Evolutionary conservation across 495 filamentous ascomycete genomes (phyloP).

Genomic region (Tuber aestivum): DNA sequence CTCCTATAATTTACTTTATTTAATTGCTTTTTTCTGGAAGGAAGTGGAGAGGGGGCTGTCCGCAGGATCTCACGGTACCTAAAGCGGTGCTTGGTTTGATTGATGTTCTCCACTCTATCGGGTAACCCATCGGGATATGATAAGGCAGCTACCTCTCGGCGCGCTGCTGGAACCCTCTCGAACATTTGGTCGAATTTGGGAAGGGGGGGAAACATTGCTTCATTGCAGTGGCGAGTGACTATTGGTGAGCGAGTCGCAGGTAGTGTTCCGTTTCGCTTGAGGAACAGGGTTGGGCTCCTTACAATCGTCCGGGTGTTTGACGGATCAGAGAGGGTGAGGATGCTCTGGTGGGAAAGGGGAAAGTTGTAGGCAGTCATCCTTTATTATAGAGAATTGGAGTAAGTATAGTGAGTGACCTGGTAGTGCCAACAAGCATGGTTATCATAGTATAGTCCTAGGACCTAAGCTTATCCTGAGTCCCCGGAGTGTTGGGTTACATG

Average conservation of each 20-base stretch:
- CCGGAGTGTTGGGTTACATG: not conserved
- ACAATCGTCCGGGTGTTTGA: not conserved
- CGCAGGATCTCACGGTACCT: not conserved
- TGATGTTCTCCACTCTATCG: not conserved
- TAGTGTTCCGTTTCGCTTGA: too few species aligned
- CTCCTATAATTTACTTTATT: not conserved
- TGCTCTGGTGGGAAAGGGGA: not conserved
- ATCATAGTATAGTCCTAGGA: too few species aligned
- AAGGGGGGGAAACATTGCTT: not conserved
- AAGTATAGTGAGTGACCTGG: too few species aligned
- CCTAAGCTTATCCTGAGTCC: too few species aligned
- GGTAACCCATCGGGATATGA: not conserved
- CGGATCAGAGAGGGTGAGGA: not conserved
- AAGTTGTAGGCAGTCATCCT: too few species aligned
- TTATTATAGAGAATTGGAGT: too few species aligned
- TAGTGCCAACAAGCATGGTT: too few species aligned
- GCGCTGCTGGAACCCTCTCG: not conserved
- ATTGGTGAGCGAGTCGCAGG: not conserved
- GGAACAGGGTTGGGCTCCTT: too few species aligned
- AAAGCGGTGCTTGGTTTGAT: not conserved
- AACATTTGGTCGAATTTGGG: not conserved
- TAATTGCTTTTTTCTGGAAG: not conserved
- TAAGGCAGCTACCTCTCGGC: not conserved
- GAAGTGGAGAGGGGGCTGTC: not conserved
- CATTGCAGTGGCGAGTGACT: not conserved